Evolutionary conservation across 768 basidiomycete genomes (phyloP), one percentile per base, ranked within the genome.

Genomic region (Leccinum subtestaceum): DNA sequence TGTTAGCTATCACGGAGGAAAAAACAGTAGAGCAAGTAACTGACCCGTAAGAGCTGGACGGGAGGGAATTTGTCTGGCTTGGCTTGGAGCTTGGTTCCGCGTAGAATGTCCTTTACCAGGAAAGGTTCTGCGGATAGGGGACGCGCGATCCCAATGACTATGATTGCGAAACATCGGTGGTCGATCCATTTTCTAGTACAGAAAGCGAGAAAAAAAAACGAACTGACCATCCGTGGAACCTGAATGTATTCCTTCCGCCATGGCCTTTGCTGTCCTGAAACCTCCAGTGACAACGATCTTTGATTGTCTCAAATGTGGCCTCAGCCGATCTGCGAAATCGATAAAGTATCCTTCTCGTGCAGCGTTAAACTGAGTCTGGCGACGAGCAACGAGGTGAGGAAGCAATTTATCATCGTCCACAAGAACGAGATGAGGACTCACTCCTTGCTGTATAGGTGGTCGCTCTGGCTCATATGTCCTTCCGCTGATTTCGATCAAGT

Each of bases 401-500:
- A 15, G 0, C 2, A 29, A 27, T 45, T 15, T 17, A 23, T 48
- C 23, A 27, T 25, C 34, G 21, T 34, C 4, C 5, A 2, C 23
- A 45, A 9, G 5, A 57, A 47, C 1, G 10, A 54, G 11, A 61
- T 19, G 1, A 34, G n/a, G 21, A 45, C 59, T 27, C 38, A 68
- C 72, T 45, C 36, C 58, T 3, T 53, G 61, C 45, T 54, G 56
- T 34, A 19, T 32, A 9, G n/a, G 1, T 55, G 47, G 34, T 6
- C 40, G 21, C 6, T n/a, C 63, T 32, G 58, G 63, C 49, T 77
- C 74, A 55, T 77, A 78, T 0, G 70, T 72, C 19, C 76, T 73
- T n/a, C 77, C 77, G 5, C 70, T 75, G 50, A 79, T 67, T 60
- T 79, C 78, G 25, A 79, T 75, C 55, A 80, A 60, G 59, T 80